phyloP scores from a whole-genome alignment of 441 rosid species.

The Euphorbia schlechtendalii region DNA sequence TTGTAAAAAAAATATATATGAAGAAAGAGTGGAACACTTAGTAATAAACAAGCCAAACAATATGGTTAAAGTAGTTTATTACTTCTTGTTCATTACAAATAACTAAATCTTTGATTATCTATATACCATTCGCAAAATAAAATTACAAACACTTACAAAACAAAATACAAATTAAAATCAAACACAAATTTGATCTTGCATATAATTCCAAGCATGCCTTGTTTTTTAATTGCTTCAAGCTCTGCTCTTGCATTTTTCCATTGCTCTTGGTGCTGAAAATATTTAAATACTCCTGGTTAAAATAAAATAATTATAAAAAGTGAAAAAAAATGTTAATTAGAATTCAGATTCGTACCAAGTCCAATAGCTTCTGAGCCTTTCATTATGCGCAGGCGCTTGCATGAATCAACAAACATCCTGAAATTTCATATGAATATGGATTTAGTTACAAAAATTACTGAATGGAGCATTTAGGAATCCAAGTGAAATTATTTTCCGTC shows the following conservation, averaged over 20 bases:
- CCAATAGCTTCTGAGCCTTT: conserved; percentile 80
- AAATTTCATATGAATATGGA: not conserved
- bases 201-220: conserved; percentile 12
- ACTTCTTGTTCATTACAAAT: conserved; percentile 53
- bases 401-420: conserved; percentile 73
- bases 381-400: conserved; percentile 78
- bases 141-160: conserved; percentile 31
- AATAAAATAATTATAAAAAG: no score
- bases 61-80: conserved; percentile 42
- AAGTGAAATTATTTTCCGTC: no score
- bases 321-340: not conserved
- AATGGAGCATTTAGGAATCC: no score
- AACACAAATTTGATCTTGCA: conserved; percentile 5
- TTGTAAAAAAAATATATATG: no score
- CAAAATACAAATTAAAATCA: not conserved
- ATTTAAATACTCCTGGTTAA: no score
- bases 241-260: conserved; percentile 93
- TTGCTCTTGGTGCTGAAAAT: conserved; percentile 83
- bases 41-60: conserved; percentile 38
- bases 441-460: no score
- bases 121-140: conserved; percentile 32
- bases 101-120: conserved; percentile 35
- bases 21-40: conserved; percentile 7
- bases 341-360: conserved; percentile 41
- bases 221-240: conserved; percentile 31